These are phyloP conservation scores for Myxozyma geophila DNA, from an alignment of 805 yeast species.

Conservation along the genomic window DNA sequence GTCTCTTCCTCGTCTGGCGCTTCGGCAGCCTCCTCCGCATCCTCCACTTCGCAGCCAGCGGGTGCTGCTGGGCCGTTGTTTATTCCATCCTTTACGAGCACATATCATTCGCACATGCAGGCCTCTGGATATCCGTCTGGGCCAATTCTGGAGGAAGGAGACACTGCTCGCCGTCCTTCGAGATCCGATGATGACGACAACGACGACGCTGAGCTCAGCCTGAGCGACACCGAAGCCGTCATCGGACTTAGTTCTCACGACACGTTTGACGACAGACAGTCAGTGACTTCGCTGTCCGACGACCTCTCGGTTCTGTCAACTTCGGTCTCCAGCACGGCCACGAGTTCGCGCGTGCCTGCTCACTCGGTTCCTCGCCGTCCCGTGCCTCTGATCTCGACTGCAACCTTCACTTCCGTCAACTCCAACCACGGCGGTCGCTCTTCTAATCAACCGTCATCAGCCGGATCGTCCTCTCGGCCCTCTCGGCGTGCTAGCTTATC, in stretches of 20 bases:
- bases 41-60: conserved; percentile 7
- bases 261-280: not conserved
- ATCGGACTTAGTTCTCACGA: not conserved
- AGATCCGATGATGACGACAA: conserved; percentile 2
- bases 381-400: conserved; percentile 25
- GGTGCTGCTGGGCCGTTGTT: conserved; percentile 3
- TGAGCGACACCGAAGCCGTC: conserved; percentile 7
- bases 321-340: conserved; percentile 10
- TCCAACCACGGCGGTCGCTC: conserved; percentile 3
- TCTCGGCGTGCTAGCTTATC: conserved; percentile 9
- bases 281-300: conserved; percentile 4
- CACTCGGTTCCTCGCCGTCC: conserved; percentile 15
- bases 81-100: conserved; percentile 27
- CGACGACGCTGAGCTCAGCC: not conserved
- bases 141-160: conserved; percentile 9
- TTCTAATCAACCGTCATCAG: not conserved
- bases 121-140: not conserved
- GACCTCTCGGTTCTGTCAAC: conserved; percentile 10
- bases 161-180: not conserved
- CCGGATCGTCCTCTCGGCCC: conserved; percentile 1
- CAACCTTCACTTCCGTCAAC: conserved; percentile 30
- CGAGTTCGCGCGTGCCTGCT: not conserved
- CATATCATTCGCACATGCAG: conserved; percentile 5
- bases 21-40: conserved; percentile 17
- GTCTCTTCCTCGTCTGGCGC: conserved; percentile 22